Evolutionary conservation across 345 rosid species (phyloP).

Genomic region (Ceriops tagal): DNA sequence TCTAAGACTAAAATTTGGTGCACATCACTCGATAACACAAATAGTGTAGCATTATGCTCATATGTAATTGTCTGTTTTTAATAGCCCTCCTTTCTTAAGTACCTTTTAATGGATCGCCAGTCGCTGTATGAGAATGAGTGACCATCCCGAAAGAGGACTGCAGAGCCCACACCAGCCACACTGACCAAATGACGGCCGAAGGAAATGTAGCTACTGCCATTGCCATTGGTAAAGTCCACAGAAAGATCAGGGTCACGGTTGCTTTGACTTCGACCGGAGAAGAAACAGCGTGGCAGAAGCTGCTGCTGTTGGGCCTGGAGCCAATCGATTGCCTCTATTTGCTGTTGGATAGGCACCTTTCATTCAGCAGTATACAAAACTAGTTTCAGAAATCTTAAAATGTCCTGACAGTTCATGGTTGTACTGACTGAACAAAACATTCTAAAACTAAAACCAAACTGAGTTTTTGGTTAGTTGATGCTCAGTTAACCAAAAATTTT

Average conservation of each 20-base stretch:
- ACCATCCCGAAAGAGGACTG: slow-evolving; percentile 58
- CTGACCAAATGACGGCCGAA: slow-evolving; percentile 37
- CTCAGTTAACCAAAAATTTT: too few species aligned
- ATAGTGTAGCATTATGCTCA: too few species aligned
- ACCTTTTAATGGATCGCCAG: slow-evolving; percentile 85
- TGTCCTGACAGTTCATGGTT: too few species aligned
- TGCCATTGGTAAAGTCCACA: slow-evolving; percentile 34
- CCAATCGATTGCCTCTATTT: slow-evolving; percentile 76
- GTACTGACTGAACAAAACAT: too few species aligned
- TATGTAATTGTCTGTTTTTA: not conserved
- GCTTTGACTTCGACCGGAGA: slow-evolving; percentile 51
- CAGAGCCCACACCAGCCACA: slow-evolving; percentile 83
- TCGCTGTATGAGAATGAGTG: slow-evolving; percentile 68
- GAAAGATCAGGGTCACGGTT: slow-evolving; percentile 27
- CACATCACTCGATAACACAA: not conserved
- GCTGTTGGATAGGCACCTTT: slow-evolving; percentile 59
- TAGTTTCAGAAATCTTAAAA: too few species aligned
- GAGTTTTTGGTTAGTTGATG: too few species aligned
- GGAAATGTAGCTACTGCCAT: slow-evolving; percentile 20
- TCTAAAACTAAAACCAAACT: too few species aligned
- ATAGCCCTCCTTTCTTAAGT: not conserved
- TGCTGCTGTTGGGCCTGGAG: slow-evolving; percentile 60
- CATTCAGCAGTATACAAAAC: not conserved
- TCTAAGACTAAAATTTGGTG: not conserved
- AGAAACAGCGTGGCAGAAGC: slow-evolving; percentile 64